These are phyloP conservation scores for Citrus trifoliata DNA, from an alignment of 345 rosid genomes.

Conservation along the genomic window DNA sequence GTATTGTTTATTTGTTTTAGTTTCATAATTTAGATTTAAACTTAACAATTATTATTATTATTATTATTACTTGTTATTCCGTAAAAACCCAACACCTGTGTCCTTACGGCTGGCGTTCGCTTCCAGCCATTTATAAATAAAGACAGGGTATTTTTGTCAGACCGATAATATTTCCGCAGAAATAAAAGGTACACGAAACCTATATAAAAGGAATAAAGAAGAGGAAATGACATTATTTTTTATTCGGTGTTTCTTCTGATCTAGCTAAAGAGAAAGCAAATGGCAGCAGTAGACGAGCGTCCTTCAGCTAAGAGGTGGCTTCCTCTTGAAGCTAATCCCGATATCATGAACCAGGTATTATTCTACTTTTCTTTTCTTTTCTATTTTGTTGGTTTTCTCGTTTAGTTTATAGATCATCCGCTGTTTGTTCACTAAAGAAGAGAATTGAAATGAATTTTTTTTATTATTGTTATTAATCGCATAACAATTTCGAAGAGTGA, in stretches of 20 bases:
- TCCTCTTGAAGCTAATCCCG: slow-evolving; percentile 98
- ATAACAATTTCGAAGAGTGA: no score
- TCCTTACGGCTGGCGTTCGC: not conserved
- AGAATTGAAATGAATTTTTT: not conserved
- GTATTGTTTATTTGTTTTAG: no score
- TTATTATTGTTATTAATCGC: no score
- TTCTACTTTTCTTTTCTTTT: not conserved
- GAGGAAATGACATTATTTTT: not conserved
- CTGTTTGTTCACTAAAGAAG: slow-evolving; percentile 18
- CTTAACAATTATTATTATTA: no score
- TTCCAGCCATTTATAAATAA: not conserved
- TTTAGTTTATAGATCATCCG: not conserved
- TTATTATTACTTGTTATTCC: no score
- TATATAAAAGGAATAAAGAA: not conserved
- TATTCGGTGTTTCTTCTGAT: not conserved
- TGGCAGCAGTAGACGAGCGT: slow-evolving; percentile 56
- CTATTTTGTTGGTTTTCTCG: not conserved
- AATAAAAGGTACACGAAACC: not conserved
- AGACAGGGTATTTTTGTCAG: not conserved
- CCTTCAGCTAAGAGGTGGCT: slow-evolving; percentile 85
- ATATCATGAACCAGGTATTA: slow-evolving; percentile 91
- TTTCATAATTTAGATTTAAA: no score
- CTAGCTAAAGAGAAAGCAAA: slow-evolving; percentile 14
- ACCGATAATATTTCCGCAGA: not conserved
- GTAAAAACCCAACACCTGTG: not conserved